Percentiles rank a stretch among this genome's conserved stretches.
Conservation (phyloP, 2,329 filamentous ascomycete species). For the Botrytis pseudocinerea region DNA sequence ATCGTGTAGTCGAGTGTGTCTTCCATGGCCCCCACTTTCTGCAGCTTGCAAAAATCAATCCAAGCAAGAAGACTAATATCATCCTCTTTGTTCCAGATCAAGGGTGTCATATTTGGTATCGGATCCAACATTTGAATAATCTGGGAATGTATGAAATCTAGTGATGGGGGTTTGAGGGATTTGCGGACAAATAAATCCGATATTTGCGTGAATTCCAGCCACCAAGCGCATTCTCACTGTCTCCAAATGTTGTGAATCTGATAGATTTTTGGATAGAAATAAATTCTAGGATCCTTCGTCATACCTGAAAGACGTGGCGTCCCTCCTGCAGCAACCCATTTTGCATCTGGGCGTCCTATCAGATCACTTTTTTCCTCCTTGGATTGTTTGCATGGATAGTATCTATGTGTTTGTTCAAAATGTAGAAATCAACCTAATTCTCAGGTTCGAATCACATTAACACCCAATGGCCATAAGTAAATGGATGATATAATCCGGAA, state of each 20-base stretch:
- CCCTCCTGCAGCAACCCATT: constrained; percentile 7
- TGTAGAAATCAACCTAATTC: neutral
- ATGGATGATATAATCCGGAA: neutral
- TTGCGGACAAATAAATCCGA: neutral
- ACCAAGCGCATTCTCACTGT: neutral
- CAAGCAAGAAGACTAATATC: constrained; percentile 20
- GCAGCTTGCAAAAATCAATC: constrained; percentile 22
- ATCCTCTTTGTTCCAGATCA: neutral
- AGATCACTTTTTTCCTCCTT: neutral
- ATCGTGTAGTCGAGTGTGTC: neutral
- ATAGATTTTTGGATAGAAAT: constrained; percentile 9
- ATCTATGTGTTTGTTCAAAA: neutral
- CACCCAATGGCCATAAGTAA: neutral
- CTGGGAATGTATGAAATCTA: neutral
- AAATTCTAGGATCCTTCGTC: neutral
- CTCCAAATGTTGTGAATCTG: neutral
- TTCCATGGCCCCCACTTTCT: neutral
- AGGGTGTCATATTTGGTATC: neutral
- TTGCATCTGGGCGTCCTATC: neutral
- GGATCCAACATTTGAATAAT: neutral
- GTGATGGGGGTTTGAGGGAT: neutral
- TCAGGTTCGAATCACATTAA: neutral
- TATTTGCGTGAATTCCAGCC: neutral
- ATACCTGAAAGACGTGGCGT: neutral
- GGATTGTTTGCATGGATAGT: neutral